Percentiles rank a stretch among this genome's conserved stretches.
phyloP scores from a whole-genome alignment of 371 early-diverging fungal species.

The Mycotypha africana region DNA sequence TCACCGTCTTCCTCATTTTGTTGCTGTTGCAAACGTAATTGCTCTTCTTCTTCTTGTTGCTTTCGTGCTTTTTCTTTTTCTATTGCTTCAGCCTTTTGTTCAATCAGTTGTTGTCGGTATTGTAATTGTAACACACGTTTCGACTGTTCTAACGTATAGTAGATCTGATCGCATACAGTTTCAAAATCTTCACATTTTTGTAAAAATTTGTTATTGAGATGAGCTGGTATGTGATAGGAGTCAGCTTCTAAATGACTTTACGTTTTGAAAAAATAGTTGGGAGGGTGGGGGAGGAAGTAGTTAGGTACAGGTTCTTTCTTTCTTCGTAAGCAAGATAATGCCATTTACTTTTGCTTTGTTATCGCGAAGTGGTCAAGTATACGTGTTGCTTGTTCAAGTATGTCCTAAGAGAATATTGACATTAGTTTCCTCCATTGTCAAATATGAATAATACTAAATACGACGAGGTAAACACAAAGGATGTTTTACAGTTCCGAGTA shows the following conservation, averaged over 20 bases:
- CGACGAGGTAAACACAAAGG: too few relatives aligned
- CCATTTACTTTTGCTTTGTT: constrained; percentile 24
- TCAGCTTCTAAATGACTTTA: constrained; percentile 19
- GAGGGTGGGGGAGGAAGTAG: too few relatives aligned
- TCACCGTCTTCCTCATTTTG: constrained; percentile 15
- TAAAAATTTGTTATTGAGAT: constrained; percentile 20
- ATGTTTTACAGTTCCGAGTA: constrained; percentile 26
- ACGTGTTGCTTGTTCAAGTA: constrained; percentile 36
- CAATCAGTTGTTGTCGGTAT: constrained; percentile 24
- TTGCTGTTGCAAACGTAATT: too few relatives aligned
- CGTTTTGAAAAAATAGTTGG: not conserved
- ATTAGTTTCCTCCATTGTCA: too few relatives aligned
- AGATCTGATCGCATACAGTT: constrained; percentile 42
- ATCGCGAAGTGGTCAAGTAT: constrained; percentile 35
- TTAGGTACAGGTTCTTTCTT: too few relatives aligned
- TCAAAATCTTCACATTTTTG: constrained; percentile 44
- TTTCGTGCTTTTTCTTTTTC: constrained; percentile 14
- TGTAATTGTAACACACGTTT: constrained; percentile 35
- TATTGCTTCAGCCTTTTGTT: constrained; percentile 8
- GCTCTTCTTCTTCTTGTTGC: too few relatives aligned
- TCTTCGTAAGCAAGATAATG: too few relatives aligned
- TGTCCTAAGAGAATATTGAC: constrained; percentile 21
- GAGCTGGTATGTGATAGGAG: constrained; percentile 16
- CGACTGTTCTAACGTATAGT: constrained; percentile 41
- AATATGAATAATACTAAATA: too few relatives aligned